Evolutionary conservation across 495 filamentous ascomycete genomes (phyloP), one percentile per base, ranked within the genome.

Genomic region (Penicillium flavigenum): DNA sequence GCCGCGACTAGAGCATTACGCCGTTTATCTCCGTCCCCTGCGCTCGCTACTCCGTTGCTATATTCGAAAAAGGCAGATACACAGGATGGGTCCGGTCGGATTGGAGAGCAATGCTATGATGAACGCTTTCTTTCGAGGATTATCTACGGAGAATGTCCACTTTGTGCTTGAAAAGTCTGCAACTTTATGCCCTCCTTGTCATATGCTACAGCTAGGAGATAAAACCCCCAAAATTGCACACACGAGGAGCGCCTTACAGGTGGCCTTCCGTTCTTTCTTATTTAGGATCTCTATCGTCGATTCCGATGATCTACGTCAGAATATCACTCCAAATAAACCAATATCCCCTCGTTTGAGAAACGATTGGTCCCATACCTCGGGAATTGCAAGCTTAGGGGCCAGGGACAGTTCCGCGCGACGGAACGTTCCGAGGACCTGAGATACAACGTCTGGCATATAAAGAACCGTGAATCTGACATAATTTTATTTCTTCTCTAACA

Each of bases 341-440:
- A 4, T 34, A 34, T 34, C 31, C 10, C 31, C 43, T 46, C 43
- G 20, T 41, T 32, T 34, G 27, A 41, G 17, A 6, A 12, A 48
- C 27, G 1, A 9, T 17, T 14, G 12, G 26, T 11, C 49, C 34
- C n/a, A 26, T 5, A 52, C 22, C 36, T 52, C 22, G 31, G 51
- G 51, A 43, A 20, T 17, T 7, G 27, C 39, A 26, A 39, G 34
- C 11, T 3, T 51, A 3, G 3, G 11, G 31, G 19, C 3, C 10
- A 24, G 5, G 26, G 38, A 3, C 38, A 22, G 29, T 54, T 54
- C 51, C 51, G 51, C 51, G 26, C 19, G 27, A 32, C 51, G 51
- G 51, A 54, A 54, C 19, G 5, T 54, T 54, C 51, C 51, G 51
- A 45, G 41, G 12, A 17, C 10, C 12, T 24, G 24, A 54, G 9